Base-by-base conservation (phyloP, 179 eudicot genomes). In the Beta corolliflora region DNA sequence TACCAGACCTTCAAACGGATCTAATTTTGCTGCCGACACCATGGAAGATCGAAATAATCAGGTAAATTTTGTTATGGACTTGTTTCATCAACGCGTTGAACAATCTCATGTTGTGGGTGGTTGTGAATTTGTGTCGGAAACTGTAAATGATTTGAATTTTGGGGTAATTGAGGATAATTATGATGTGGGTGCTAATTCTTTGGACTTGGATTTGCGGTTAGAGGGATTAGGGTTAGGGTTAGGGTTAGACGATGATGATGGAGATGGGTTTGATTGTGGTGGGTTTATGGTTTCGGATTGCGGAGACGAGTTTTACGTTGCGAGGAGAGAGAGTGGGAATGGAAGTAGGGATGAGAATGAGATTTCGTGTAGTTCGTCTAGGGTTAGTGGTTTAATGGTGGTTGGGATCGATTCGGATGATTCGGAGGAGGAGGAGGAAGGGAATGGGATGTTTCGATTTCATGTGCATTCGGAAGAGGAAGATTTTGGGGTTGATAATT, bases 11-110 rank as follows among this genome's bases (percentile, higher is more conserved):
- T 56, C 36, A 6, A 52, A 19, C 48, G 89, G 56, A n/a, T 76
- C 85, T 16, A 69, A 67, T 53, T 45, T 72, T 12, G 72, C 60
- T 19, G 59, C 53, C 55, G 78, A 36, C 55, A 7, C 74, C 18
- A 12, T 73, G 46, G 18, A 72, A 63, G 87, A 87, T 71, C 90
- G 92, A 6, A 87, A 83, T 19, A 91, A 86, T 72, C 93, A 91
- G 91, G 91, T 88, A 66, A 87, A 75, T 71, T 91, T 89, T 65
- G 91, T 88, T 15, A 86, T 91, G 87, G 90, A 89, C 46, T 78
- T 92, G 76, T 81, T 91, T 45, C 87, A 89, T 56, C 89, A 92
- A n/a, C 88, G 89, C 52, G 90, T 92, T 67, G 93, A 92, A 71
- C 86, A 87, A 31, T 84, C 93, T 46, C 65, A 78, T 73, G 23